phyloP scores from a whole-genome alignment of 768 basidiomycete species.

The Russula sp. region DNA sequence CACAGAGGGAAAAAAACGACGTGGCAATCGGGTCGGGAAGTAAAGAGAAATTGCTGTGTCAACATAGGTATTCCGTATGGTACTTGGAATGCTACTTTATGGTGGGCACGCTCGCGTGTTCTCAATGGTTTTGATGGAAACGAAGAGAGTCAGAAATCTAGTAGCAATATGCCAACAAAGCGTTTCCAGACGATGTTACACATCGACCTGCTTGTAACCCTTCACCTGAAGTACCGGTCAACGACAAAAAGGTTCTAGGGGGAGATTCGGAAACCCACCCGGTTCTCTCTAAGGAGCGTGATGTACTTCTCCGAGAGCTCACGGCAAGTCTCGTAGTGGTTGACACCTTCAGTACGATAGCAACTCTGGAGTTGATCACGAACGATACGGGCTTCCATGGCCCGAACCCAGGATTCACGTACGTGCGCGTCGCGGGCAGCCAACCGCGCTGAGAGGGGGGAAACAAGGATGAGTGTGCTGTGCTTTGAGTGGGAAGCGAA shows the following conservation, averaged over 20 bases:
- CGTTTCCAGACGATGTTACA: slow-evolving; percentile 26
- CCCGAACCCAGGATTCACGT: slow-evolving; percentile 89
- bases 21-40: slow-evolving; percentile 43
- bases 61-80: not conserved
- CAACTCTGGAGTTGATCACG: slow-evolving; percentile 86
- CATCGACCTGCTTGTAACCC: slow-evolving; percentile 78
- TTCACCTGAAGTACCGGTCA: slow-evolving; percentile 50
- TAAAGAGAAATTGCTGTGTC: slow-evolving; percentile 34
- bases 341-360: slow-evolving; percentile 85
- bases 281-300: slow-evolving; percentile 70
- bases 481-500: not conserved
- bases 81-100: slow-evolving; percentile 4
- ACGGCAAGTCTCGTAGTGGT: slow-evolving; percentile 84
- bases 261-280: slow-evolving; percentile 45
- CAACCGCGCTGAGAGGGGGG: slow-evolving; percentile 45
- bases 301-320: slow-evolving; percentile 81
- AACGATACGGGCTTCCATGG: slow-evolving; percentile 89
- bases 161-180: not conserved
- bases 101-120: not conserved
- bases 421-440: slow-evolving; percentile 68
- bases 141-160: not conserved
- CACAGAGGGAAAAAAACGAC: slow-evolving; percentile 43
- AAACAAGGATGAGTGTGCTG: not conserved
- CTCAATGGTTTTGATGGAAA: not conserved
- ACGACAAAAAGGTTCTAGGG: slow-evolving; percentile 1